phyloP scores from a whole-genome alignment of 2,329 filamentous ascomycete genomes.

The Colletotrichum paranaense region DNA sequence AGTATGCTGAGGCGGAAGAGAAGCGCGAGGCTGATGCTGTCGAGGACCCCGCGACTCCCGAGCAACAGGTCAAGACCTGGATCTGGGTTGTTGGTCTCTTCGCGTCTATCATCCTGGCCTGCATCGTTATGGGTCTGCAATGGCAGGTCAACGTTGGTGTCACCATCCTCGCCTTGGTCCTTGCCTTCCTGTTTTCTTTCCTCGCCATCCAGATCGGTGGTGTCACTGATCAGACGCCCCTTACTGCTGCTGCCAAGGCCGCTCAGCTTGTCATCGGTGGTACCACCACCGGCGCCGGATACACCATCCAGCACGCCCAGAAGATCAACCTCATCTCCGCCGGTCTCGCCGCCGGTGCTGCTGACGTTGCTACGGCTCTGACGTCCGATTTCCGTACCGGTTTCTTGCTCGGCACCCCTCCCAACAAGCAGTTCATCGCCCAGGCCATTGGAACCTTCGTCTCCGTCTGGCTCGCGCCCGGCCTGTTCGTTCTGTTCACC shows the following conservation, averaged over 20 bases:
- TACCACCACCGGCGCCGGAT: constrained; percentile 63
- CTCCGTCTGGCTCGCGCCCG: constrained; percentile 69
- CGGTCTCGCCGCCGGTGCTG: constrained; percentile 56
- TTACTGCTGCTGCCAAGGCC: constrained; percentile 75
- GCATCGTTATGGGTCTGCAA: constrained; percentile 61
- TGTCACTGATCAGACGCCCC: constrained; percentile 70
- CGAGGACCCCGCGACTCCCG: constrained; percentile 52
- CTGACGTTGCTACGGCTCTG: constrained; percentile 59
- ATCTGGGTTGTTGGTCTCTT: constrained; percentile 61
- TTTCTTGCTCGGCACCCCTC: constrained; percentile 69
- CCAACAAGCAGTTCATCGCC: constrained; percentile 69
- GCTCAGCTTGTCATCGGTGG: constrained; percentile 72
- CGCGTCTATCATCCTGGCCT: constrained; percentile 62
- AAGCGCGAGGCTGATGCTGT: constrained; percentile 46
- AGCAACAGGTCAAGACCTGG: constrained; percentile 64
- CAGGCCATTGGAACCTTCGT: constrained; percentile 68
- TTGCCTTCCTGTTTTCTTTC: constrained; percentile 72
- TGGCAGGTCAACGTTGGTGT: constrained; percentile 68
- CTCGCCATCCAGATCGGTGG: constrained; percentile 70
- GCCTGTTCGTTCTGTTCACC: constrained; percentile 70
- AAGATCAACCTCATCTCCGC: constrained; percentile 70
- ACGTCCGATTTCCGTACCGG: constrained; percentile 70
- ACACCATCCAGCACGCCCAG: constrained; percentile 60
- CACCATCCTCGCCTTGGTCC: constrained; percentile 64
- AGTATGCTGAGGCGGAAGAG: constrained; percentile 49